These are phyloP conservation scores for Reticulomyxa filosa DNA, from an alignment of 78 protist species.

Conservation along the genomic window DNA sequence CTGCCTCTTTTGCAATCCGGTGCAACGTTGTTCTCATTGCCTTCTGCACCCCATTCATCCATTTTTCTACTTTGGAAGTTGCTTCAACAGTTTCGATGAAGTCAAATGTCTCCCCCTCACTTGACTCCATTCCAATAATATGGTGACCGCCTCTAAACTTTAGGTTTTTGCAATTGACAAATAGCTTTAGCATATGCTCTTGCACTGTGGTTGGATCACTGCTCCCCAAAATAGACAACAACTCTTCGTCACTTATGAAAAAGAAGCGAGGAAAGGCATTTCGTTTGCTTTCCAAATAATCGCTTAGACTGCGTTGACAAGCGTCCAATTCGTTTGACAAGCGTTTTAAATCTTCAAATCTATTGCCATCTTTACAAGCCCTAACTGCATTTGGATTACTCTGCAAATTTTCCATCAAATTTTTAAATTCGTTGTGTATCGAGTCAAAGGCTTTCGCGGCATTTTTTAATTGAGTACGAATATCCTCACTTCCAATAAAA, in stretches of 20 bases:
- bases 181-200: slow-evolving; percentile 66
- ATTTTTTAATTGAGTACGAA: slow-evolving; percentile 67
- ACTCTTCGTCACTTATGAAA: slow-evolving; percentile 83
- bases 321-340: slow-evolving; percentile 28
- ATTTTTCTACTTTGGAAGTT: slow-evolving; percentile 44
- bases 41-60: slow-evolving; percentile 49
- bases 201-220: slow-evolving; percentile 45
- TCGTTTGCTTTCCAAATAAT: slow-evolving; percentile 70
- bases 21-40: slow-evolving; percentile 44
- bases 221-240: slow-evolving; percentile 53
- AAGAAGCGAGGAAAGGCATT: slow-evolving; percentile 71
- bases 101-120: slow-evolving; percentile 43
- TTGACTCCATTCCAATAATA: slow-evolving; percentile 32
- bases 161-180: slow-evolving; percentile 39
- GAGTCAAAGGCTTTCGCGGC: slow-evolving; percentile 57
- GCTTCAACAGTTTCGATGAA: slow-evolving; percentile 16
- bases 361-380: slow-evolving; percentile 31
- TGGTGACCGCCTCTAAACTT: slow-evolving; percentile 20
- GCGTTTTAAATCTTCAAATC: slow-evolving; percentile 27
- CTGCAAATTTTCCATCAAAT: slow-evolving; percentile 41
- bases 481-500: slow-evolving; percentile 63
- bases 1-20: slow-evolving; percentile 36
- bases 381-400: slow-evolving; percentile 29
- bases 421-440: slow-evolving; percentile 37
- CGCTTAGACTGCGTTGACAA: slow-evolving; percentile 53